These are phyloP conservation scores for Neurospora africana DNA, from an alignment of 495 filamentous ascomycete genomes.

Conservation along the genomic window DNA sequence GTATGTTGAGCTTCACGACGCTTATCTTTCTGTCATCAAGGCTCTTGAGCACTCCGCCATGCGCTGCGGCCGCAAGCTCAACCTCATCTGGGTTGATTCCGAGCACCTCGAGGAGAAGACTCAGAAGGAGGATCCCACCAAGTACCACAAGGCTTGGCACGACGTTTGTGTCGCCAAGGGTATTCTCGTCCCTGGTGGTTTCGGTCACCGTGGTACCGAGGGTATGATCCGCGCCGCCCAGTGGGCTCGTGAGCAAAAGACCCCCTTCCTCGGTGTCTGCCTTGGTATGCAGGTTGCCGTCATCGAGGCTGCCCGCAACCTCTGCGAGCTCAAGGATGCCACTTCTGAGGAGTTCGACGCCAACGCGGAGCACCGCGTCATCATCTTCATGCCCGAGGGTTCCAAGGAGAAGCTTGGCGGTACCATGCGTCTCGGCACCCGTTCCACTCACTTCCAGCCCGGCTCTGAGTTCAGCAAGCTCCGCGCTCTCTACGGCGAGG, in stretches of 20 bases:
- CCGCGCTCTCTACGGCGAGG: slow-evolving; percentile 60
- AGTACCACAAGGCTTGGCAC: slow-evolving; percentile 86
- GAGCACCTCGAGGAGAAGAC: slow-evolving; percentile 63
- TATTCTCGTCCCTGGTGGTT: slow-evolving; percentile 63
- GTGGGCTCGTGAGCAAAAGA: slow-evolving; percentile 72
- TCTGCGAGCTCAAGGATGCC: slow-evolving; percentile 51
- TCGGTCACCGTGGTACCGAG: slow-evolving; percentile 68
- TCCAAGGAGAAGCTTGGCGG: slow-evolving; percentile 61
- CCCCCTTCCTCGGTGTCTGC: slow-evolving; percentile 84
- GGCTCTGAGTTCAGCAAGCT: slow-evolving; percentile 72
- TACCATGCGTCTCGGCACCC: slow-evolving; percentile 83
- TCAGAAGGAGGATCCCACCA: slow-evolving; percentile 48
- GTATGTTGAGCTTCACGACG: slow-evolving; percentile 69
- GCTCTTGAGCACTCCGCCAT: slow-evolving; percentile 86
- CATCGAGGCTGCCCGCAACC: slow-evolving; percentile 73
- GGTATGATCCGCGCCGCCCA: slow-evolving; percentile 80
- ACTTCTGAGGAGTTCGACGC: slow-evolving; percentile 57
- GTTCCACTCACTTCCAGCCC: slow-evolving; percentile 63
- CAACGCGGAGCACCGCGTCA: slow-evolving; percentile 45
- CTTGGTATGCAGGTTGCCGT: slow-evolving; percentile 93
- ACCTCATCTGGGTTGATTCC: slow-evolving; percentile 75
- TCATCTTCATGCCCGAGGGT: slow-evolving; percentile 90
- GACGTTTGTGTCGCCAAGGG: slow-evolving; percentile 33
- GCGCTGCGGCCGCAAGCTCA: slow-evolving; percentile 68
- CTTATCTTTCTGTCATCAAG: slow-evolving; percentile 71